A percentile compares a stretch with the other conserved stretches of the same genome.
Evolutionary conservation across 495 filamentous ascomycete genomes (phyloP).

Genomic region (Penicillium verhagenii): DNA sequence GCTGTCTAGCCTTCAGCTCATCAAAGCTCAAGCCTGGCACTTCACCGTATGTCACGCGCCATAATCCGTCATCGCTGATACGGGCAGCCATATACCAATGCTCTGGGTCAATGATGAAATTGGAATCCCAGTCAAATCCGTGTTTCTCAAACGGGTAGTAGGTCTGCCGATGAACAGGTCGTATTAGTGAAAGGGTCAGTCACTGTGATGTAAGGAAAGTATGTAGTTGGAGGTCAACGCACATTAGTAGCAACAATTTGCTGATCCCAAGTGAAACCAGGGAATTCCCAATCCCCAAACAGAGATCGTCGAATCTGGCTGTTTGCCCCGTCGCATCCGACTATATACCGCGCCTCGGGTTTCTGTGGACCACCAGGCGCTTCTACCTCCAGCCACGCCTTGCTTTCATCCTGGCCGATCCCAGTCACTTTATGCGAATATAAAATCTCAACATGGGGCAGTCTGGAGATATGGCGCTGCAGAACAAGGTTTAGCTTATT

Average conservation of each 20-base stretch:
- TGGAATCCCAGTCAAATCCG: neutral
- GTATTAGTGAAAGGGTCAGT: too few species aligned
- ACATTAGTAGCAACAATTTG: neutral
- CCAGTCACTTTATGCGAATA: neutral
- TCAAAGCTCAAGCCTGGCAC: neutral
- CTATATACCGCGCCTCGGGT: neutral
- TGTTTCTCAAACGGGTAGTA: neutral
- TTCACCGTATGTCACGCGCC: neutral
- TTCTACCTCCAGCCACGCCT: neutral
- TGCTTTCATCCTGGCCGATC: neutral
- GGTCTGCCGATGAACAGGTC: too few species aligned
- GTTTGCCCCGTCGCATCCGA: neutral
- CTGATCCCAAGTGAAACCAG: neutral
- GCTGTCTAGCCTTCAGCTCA: neutral
- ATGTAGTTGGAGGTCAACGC: too few species aligned
- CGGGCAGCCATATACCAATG: neutral
- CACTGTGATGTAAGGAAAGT: too few species aligned
- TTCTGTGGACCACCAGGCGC: neutral
- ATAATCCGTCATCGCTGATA: neutral
- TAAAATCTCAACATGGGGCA: neutral
- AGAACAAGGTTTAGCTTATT: neutral
- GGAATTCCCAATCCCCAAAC: neutral
- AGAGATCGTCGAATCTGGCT: neutral
- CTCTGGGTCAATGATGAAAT: neutral
- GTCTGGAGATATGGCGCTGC: neutral